Evolutionary conservation across 78 protist species (phyloP).

Genomic region (Reticulomyxa filosa): DNA sequence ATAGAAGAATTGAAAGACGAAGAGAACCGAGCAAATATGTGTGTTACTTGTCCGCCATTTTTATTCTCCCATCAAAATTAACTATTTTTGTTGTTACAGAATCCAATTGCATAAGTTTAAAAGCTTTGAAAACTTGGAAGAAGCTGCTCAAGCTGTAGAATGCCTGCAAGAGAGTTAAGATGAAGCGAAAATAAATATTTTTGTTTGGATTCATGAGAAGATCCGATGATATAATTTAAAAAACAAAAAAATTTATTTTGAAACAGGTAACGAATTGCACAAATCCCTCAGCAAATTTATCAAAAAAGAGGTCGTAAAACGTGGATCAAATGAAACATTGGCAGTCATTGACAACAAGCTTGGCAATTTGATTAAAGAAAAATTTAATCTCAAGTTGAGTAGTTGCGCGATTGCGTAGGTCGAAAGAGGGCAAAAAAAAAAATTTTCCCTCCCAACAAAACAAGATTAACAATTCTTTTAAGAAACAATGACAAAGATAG

Average conservation of each 20-base stretch:
- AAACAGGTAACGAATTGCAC: neutral
- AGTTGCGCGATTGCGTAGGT: too few species aligned
- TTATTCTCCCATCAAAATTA: too few species aligned
- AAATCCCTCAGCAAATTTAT: conserved; percentile 11
- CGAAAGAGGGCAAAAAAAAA: neutral
- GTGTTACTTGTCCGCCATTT: too few species aligned
- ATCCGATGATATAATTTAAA: neutral
- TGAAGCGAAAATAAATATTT: neutral
- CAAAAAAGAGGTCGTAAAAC: neutral
- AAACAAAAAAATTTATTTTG: neutral
- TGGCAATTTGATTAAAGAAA: neutral
- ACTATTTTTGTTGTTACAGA: too few species aligned
- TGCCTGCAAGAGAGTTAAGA: neutral
- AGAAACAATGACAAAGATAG: neutral
- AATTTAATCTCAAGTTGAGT: neutral
- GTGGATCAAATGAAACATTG: neutral
- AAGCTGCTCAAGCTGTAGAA: neutral
- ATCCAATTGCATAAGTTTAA: too few species aligned
- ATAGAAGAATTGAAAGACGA: too few species aligned
- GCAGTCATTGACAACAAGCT: neutral
- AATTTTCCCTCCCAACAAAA: neutral
- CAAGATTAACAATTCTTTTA: neutral
- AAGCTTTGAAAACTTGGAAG: neutral
- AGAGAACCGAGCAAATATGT: too few species aligned
- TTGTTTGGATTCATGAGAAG: neutral